These are phyloP conservation scores for Epichloe sibirici DNA, from an alignment of 2,329 filamentous ascomycete genomes.

Conservation along the genomic window DNA sequence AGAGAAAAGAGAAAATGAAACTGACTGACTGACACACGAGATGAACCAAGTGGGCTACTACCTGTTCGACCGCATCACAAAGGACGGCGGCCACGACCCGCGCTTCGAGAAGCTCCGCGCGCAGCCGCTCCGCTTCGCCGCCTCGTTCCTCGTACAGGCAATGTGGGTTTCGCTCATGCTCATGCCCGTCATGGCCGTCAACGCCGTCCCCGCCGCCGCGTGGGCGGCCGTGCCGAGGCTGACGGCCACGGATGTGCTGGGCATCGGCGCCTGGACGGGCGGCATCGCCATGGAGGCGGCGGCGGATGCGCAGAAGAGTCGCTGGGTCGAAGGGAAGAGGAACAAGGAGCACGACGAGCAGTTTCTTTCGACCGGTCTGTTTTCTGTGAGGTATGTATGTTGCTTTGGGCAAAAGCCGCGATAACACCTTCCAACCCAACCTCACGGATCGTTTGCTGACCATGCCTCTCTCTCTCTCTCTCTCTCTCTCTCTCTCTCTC, in stretches of 20 bases:
- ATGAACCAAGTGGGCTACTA: constrained; percentile 44
- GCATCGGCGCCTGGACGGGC: constrained; percentile 42
- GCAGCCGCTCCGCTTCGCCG: constrained; percentile 22
- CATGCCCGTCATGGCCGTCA: constrained; percentile 51
- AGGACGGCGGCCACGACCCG: constrained; percentile 47
- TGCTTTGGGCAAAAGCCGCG: not conserved
- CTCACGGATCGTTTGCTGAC: not conserved
- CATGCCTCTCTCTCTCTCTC: not conserved
- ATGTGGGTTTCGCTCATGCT: constrained; percentile 57
- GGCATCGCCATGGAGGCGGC: constrained; percentile 49
- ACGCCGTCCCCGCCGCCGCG: constrained; percentile 43
- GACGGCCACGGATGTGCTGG: constrained; percentile 41
- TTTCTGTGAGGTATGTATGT: constrained; percentile 36
- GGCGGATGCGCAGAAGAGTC: constrained; percentile 52
- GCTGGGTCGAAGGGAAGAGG: constrained; percentile 49
- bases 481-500: too few species aligned
- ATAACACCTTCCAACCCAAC: too few species aligned
- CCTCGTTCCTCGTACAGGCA: constrained; percentile 41
- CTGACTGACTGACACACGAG: not conserved
- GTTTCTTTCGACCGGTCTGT: constrained; percentile 52
- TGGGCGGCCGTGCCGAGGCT: constrained; percentile 35
- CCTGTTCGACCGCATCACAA: constrained; percentile 48
- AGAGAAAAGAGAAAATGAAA: too few species aligned
- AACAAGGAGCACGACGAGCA: constrained; percentile 55
- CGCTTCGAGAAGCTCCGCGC: constrained; percentile 31